phyloP scores from a whole-genome alignment of 768 basidiomycete species.

The Macrocybe gigantea region DNA sequence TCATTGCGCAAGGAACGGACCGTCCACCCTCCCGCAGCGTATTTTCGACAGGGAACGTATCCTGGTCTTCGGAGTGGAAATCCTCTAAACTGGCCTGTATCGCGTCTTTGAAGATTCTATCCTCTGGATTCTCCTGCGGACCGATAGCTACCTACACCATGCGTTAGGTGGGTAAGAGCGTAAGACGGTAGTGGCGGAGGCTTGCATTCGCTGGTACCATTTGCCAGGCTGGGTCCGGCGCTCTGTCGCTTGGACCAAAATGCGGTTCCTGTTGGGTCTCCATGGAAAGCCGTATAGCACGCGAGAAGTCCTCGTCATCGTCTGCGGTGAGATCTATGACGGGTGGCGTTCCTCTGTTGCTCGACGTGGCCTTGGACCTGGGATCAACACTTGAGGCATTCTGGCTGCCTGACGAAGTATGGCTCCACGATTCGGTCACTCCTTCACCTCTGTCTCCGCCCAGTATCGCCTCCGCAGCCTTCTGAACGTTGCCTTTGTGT shows the following conservation, averaged over 20 bases:
- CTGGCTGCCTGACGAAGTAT: slow-evolving; percentile 15
- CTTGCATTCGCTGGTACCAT: slow-evolving; percentile 63
- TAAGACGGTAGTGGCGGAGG: slow-evolving; percentile 5
- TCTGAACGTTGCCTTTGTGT: slow-evolving; percentile 51
- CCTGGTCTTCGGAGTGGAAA: slow-evolving; percentile 38
- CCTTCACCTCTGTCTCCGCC: slow-evolving; percentile 41
- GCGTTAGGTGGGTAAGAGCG: slow-evolving; percentile 1
- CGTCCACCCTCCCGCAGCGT: slow-evolving; percentile 50
- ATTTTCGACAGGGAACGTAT: slow-evolving; percentile 46
- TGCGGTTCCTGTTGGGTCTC: slow-evolving; percentile 31
- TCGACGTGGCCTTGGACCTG: slow-evolving; percentile 2
- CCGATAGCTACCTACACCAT: slow-evolving; percentile 24
- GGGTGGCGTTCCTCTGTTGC: slow-evolving; percentile 8
- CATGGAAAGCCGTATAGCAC: slow-evolving; percentile 51
- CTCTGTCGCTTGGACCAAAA: slow-evolving; percentile 56
- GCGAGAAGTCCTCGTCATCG: slow-evolving; percentile 39
- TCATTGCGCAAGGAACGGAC: slow-evolving; percentile 28
- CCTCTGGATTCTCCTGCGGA: slow-evolving; percentile 40
- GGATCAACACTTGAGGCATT: slow-evolving; percentile 11
- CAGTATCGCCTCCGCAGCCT: slow-evolving; percentile 49
- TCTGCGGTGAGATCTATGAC: slow-evolving; percentile 62
- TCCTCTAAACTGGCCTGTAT: slow-evolving; percentile 67
- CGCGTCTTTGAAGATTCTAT: slow-evolving; percentile 60
- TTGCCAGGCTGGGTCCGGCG: slow-evolving; percentile 64
- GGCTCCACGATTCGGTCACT: slow-evolving; percentile 12